A percentile compares a stretch with the other conserved stretches of the same genome.
These are phyloP conservation scores for Hondaea fermentalgiana DNA, from an alignment of 108 stramenopile species.

Conservation along the genomic window DNA sequence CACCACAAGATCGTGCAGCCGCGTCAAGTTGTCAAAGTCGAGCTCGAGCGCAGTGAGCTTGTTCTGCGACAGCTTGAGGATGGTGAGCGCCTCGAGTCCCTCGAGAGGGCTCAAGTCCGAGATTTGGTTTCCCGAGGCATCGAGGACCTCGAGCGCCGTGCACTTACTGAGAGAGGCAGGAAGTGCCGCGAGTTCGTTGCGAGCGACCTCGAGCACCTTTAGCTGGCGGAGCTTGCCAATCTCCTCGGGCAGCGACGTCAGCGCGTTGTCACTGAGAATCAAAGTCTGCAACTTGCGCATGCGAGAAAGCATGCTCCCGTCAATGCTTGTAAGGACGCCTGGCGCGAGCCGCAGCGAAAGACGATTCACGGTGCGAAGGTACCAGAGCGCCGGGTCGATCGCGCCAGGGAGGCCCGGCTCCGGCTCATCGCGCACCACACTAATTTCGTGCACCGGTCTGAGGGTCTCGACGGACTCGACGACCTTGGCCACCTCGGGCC, in stretches of 20 bases:
- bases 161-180: background rate
- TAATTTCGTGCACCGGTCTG: background rate
- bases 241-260: background rate
- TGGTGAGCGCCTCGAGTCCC: background rate
- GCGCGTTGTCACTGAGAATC: background rate
- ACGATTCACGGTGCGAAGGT: background rate
- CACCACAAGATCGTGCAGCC: background rate
- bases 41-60: conserved; percentile 12
- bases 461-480: conserved; percentile 1
- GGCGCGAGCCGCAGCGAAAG: background rate
- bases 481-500: conserved; percentile 10
- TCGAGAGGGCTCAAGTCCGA: background rate
- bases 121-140: background rate
- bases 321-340: background rate
- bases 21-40: background rate
- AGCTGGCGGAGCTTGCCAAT: background rate
- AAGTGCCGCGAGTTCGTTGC: background rate
- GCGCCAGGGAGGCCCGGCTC: background rate
- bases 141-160: background rate
- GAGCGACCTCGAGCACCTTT: conserved; percentile 11
- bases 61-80: conserved; percentile 1
- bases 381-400: conserved; percentile 11
- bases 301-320: background rate
- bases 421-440: background rate
- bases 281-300: background rate